Evolutionary conservation across 1,284 basidiomycete species (phyloP).

Genomic region (Tilletiopsis washingtonensis): DNA sequence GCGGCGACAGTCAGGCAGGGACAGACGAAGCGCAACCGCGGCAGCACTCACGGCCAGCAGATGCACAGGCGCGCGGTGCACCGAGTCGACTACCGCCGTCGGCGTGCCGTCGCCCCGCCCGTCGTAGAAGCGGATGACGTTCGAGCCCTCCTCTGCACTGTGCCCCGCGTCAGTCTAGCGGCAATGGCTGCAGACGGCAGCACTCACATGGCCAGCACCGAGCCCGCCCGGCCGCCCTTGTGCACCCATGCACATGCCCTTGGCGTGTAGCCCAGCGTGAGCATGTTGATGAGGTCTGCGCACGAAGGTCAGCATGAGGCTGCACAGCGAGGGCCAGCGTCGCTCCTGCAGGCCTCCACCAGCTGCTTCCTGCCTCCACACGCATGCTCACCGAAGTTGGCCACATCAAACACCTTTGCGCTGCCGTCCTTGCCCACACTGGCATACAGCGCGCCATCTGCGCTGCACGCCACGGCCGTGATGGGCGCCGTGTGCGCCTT

Average conservation of each 20-base stretch:
- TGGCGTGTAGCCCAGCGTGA: constrained; percentile 76
- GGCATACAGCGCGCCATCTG: constrained; percentile 85
- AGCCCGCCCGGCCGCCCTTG: constrained; percentile 72
- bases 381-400: constrained; percentile 77
- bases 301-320: not conserved
- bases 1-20: constrained; percentile 2
- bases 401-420: constrained; percentile 91
- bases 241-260: constrained; percentile 91
- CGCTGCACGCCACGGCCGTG: constrained; percentile 72
- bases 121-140: constrained; percentile 80
- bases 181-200: not conserved
- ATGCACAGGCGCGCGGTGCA: constrained; percentile 83
- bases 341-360: not conserved
- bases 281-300: constrained; percentile 96
- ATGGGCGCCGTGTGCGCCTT: constrained; percentile 80
- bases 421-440: constrained; percentile 53
- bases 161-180: not conserved
- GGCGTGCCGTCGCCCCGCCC: constrained; percentile 75
- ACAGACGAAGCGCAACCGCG: not conserved
- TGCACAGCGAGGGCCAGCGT: constrained; percentile 1
- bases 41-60: constrained; percentile 78
- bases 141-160: constrained; percentile 70
- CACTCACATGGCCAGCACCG: constrained; percentile 74
- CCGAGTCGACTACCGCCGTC: constrained; percentile 62
- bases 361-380: not conserved